Evolutionary conservation across 352 stramenopile species (phyloP).

Genomic region (Phytophthora chlamydospora): DNA sequence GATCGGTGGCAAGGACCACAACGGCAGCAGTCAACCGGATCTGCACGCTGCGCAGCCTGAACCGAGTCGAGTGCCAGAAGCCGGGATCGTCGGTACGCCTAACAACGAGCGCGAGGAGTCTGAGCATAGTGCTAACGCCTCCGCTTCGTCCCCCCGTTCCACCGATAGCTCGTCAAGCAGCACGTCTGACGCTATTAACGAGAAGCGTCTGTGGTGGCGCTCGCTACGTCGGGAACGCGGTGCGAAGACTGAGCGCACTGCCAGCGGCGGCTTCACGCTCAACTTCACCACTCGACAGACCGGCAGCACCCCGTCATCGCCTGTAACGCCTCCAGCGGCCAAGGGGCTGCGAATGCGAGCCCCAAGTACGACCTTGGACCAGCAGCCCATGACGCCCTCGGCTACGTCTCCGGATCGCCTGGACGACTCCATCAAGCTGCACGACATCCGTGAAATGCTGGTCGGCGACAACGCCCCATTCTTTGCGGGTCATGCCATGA

Average conservation of each 20-base stretch:
- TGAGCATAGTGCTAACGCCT: slow-evolving; percentile 32
- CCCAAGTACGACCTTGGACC: slow-evolving; percentile 15
- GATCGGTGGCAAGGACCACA: slow-evolving; percentile 41
- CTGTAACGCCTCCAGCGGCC: slow-evolving; percentile 19
- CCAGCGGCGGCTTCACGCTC: slow-evolving; percentile 67
- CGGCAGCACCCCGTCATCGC: slow-evolving; percentile 44
- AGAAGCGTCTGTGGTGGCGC: slow-evolving; percentile 79
- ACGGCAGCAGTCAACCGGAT: slow-evolving; percentile 47
- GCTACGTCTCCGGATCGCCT: slow-evolving; percentile 40
- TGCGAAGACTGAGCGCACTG: slow-evolving; percentile 63
- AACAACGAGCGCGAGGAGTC: slow-evolving; percentile 22
- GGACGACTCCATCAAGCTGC: slow-evolving; percentile 65
- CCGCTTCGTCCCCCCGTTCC: slow-evolving; percentile 29
- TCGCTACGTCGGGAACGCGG: slow-evolving; percentile 65
- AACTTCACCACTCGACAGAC: slow-evolving; percentile 45
- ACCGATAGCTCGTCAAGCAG: slow-evolving; percentile 41
- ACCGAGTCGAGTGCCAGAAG: slow-evolving; percentile 36
- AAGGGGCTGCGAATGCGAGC: slow-evolving; percentile 25
- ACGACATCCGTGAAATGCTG: slow-evolving; percentile 60
- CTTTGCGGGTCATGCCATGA: slow-evolving; percentile 56
- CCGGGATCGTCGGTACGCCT: slow-evolving; percentile 27
- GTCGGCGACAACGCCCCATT: slow-evolving; percentile 57
- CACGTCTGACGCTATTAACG: slow-evolving; percentile 52
- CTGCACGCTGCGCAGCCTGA: slow-evolving; percentile 40
- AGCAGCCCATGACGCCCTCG: slow-evolving; percentile 16